Evolutionary conservation across 2,329 filamentous ascomycete species (phyloP), one percentile per base, ranked within the genome.

Genomic region (Aspergillus fumigatus): DNA sequence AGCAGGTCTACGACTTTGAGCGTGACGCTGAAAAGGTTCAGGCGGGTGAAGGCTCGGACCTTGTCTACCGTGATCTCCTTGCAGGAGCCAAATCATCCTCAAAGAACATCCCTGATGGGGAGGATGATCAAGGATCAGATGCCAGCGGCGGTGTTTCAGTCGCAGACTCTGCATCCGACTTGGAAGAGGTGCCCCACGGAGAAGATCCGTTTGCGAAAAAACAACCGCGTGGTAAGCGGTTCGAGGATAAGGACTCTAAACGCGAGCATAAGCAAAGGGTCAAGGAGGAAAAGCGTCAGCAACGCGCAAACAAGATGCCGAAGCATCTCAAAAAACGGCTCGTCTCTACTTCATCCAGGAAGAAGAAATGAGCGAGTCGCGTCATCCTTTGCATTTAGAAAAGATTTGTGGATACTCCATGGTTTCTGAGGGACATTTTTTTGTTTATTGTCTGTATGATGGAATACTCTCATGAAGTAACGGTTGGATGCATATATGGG

Each of bases 1-100:
- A 97, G 64, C 91, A 99, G 69, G 93, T 99, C 4, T 97, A 97
- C 73, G 92, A 99, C 70, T 87, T 96, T 51, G 94, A 97, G 74
- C 88, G 92, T 65, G 94, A 97, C 65, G 90, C 87, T 1, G 87
- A 90, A 65, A 87, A 86, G 71, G 83, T 96, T 23, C 84, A 84
- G 7, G 81, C 85, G 47, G 92, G 91, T 4, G 82, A 88, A 61
- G 89, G 87, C 21, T 83, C 85, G 11, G 85, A 88, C n/a, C 80
- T 97, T 0, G 85, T 96, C 1, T 97, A 97, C 76, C 86, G 87
- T 61, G 89, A 90, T 62, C 81, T 99, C 7, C 80, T 99, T 1
- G 92, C 92, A 3, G 84, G 88, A 60, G 85, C 87, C 55, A 71
- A 67, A 48, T 59, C 58, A 53, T 59, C 59, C 59, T 53, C 56